Evolutionary conservation across 169 alveolate species (phyloP).

Genomic region (Eimeria falciformis): DNA sequence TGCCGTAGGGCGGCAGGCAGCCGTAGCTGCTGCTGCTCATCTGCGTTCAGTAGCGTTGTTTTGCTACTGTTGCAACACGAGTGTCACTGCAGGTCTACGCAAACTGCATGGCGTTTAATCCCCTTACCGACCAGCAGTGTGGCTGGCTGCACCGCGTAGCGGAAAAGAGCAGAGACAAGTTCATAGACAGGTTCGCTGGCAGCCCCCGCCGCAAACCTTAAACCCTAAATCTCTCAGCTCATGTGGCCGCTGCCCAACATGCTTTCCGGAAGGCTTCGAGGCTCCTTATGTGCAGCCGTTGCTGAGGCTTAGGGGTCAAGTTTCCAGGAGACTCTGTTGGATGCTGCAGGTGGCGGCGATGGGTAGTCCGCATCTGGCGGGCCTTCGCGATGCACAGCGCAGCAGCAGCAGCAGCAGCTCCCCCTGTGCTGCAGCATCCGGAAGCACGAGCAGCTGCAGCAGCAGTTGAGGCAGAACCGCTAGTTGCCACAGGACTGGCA

Average conservation of each 20-base stretch:
- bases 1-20: too few relatives aligned
- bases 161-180: conserved; percentile 52
- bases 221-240: not conserved
- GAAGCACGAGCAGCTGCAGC: conserved; percentile 69
- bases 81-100: conserved; percentile 61
- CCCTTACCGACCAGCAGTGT: conserved; percentile 73
- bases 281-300: not conserved
- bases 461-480: conserved; percentile 62
- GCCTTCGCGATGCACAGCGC: conserved; percentile 66
- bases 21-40: conserved; percentile 17
- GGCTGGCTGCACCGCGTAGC: conserved; percentile 77
- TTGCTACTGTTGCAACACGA: not conserved
- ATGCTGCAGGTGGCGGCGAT: conserved; percentile 56
- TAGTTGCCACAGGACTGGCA: conserved; percentile 57
- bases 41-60: too few relatives aligned
- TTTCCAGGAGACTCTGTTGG: not conserved
- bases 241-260: not conserved
- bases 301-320: not conserved
- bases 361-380: conserved; percentile 68
- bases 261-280: not conserved
- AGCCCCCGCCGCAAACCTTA: not conserved
- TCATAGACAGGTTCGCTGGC: conserved; percentile 40
- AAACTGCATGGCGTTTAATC: conserved; percentile 76
- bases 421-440: conserved; percentile 59
- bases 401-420: conserved; percentile 72